These are phyloP conservation scores for Berkeleyomyces rouxiae DNA, from an alignment of 2,329 filamentous ascomycete genomes.

Conservation along the genomic window DNA sequence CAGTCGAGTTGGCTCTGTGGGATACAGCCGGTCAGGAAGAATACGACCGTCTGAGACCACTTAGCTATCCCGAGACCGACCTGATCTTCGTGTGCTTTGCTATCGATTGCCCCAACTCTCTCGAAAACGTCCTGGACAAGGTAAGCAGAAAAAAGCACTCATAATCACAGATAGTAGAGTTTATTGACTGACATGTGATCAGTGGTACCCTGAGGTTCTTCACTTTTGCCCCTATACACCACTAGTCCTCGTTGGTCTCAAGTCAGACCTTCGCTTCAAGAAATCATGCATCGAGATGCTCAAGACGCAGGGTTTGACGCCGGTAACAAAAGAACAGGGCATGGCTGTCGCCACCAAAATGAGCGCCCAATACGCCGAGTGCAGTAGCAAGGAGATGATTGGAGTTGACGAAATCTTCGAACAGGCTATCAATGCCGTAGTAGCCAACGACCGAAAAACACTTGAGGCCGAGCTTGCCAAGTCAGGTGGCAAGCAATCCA, in stretches of 20 bases:
- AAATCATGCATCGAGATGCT: conserved; percentile 96
- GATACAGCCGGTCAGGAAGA: conserved; percentile 98
- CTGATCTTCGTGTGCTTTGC: conserved; percentile 97
- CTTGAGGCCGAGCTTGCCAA: conserved; percentile 32
- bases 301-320: conserved; percentile 91
- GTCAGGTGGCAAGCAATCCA: conserved; percentile 21
- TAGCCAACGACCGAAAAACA: conserved; percentile 60
- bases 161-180: background rate
- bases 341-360: conserved; percentile 79
- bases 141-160: conserved; percentile 31
- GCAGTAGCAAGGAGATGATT: conserved; percentile 92
- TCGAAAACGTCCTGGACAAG: conserved; percentile 99
- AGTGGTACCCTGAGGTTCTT: conserved; percentile 99
- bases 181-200: background rate
- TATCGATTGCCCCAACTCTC: conserved; percentile 93
- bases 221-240: conserved; percentile 98
- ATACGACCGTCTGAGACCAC: conserved; percentile 85
- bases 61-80: conserved; percentile 96
- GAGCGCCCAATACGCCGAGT: conserved; percentile 92
- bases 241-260: conserved; percentile 86
- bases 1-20: conserved; percentile 91
- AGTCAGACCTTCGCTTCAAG: conserved; percentile 91
- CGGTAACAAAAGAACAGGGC: conserved; percentile 83
- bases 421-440: conserved; percentile 73
- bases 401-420: conserved; percentile 96